Percentiles rank a stretch among this genome's conserved stretches.
These are phyloP conservation scores for Leccinum ochraceum DNA, from an alignment of 768 basidiomycete genomes.

Conservation along the genomic window DNA sequence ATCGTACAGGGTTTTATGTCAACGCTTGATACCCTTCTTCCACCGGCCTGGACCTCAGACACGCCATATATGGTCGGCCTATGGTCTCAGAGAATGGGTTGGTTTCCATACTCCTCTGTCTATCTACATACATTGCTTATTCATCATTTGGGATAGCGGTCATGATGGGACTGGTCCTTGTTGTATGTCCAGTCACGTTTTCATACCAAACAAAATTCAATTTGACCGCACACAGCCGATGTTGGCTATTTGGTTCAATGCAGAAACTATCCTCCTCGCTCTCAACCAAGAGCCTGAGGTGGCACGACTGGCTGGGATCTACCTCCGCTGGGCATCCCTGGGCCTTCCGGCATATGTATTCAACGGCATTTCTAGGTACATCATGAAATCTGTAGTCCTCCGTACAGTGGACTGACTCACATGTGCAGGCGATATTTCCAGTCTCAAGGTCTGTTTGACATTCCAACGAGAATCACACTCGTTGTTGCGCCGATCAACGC, in stretches of 20 bases:
- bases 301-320: constrained; percentile 70
- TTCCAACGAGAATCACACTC: constrained; percentile 83
- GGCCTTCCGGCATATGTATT: constrained; percentile 78
- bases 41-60: constrained; percentile 91
- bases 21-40: constrained; percentile 90
- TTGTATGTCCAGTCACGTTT: constrained; percentile 47
- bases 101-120: constrained; percentile 25
- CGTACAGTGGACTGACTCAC: not conserved
- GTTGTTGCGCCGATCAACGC: constrained; percentile 86
- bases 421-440: constrained; percentile 55
- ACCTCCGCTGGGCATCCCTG: constrained; percentile 73
- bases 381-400: not conserved
- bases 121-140: constrained; percentile 7
- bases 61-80: constrained; percentile 84
- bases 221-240: constrained; percentile 43
- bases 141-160: constrained; percentile 45
- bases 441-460: constrained; percentile 81
- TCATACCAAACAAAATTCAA: not conserved
- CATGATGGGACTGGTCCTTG: constrained; percentile 54
- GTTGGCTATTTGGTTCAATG: constrained; percentile 75
- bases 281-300: constrained; percentile 85
- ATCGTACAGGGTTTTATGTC: constrained; percentile 82
- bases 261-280: constrained; percentile 73
- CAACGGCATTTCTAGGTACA: constrained; percentile 53
- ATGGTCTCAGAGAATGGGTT: constrained; percentile 89